Percentiles rank a stretch among this genome's conserved stretches.
Evolutionary conservation across 1,139 yeast species (phyloP).

Genomic region (Diutina sp.): DNA sequence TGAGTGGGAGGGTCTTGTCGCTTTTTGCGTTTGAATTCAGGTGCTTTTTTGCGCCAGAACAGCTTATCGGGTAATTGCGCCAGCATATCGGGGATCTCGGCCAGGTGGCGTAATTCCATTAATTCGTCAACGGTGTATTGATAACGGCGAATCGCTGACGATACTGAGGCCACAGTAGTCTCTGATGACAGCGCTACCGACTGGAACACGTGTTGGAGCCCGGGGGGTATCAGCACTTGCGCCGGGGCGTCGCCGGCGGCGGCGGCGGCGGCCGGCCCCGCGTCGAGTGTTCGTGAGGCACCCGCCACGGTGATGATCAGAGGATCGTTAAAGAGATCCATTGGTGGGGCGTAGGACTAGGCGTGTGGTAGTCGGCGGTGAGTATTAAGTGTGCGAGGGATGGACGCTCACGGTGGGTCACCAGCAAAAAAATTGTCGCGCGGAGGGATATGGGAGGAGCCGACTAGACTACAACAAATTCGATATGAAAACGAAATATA

Average conservation of each 20-base stretch:
- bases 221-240: background rate
- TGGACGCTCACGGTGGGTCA: too few species aligned
- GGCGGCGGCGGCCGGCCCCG: background rate
- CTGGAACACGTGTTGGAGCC: constrained; percentile 6
- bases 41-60: constrained; percentile 21
- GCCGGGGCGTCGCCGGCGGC: constrained; percentile 4
- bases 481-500: too few species aligned
- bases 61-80: constrained; percentile 25
- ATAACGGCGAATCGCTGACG: background rate
- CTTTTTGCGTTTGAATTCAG: constrained; percentile 3
- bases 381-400: too few species aligned
- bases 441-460: too few species aligned
- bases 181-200: constrained; percentile 5
- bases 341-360: background rate
- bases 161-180: constrained; percentile 6
- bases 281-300: background rate
- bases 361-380: too few species aligned
- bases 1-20: constrained; percentile 6
- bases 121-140: constrained; percentile 26
- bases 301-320: constrained; percentile 1
- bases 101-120: constrained; percentile 20
- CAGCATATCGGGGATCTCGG: constrained; percentile 16
- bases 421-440: too few species aligned
- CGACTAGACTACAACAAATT: too few species aligned
- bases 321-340: constrained; percentile 2